Percentiles rank a stretch among this genome's conserved stretches.
These are phyloP conservation scores for Gnomoniopsis smithogilvyi DNA, from an alignment of 2,329 filamentous ascomycete genomes.

Conservation along the genomic window DNA sequence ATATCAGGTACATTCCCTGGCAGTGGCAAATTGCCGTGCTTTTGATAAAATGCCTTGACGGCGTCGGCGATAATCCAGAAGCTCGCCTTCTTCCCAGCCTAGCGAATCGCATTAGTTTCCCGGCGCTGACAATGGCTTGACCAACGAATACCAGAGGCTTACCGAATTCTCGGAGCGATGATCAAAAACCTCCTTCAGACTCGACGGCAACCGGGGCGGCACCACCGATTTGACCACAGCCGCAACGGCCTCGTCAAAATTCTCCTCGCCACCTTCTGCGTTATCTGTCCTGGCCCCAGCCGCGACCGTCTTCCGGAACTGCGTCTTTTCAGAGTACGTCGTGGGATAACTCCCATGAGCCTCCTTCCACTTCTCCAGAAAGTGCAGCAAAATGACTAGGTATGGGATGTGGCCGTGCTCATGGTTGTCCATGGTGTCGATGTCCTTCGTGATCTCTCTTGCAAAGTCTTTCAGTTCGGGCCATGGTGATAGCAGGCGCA, in stretches of 20 bases:
- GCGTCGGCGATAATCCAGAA: slow-evolving; percentile 92
- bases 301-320: slow-evolving; percentile 71
- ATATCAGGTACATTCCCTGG: slow-evolving; percentile 91
- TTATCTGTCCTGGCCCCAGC: slow-evolving; percentile 67
- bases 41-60: slow-evolving; percentile 71
- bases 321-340: slow-evolving; percentile 80
- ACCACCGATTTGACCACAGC: slow-evolving; percentile 88
- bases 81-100: slow-evolving; percentile 46
- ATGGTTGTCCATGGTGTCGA: slow-evolving; percentile 70
- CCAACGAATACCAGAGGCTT: slow-evolving; percentile 42
- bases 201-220: slow-evolving; percentile 61
- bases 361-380: slow-evolving; percentile 76
- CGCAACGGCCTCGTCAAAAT: slow-evolving; percentile 87
- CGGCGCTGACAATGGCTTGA: not conserved
- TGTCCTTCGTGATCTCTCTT: slow-evolving; percentile 60
- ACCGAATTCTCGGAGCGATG: slow-evolving; percentile 51
- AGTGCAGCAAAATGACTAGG: slow-evolving; percentile 77
- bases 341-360: slow-evolving; percentile 66
- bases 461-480: slow-evolving; percentile 70
- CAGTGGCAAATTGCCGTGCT: slow-evolving; percentile 72
- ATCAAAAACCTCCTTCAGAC: slow-evolving; percentile 75
- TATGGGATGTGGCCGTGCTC: slow-evolving; percentile 92
- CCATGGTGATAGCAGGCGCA: slow-evolving; percentile 85
- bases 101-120: slow-evolving; percentile 17
- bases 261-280: slow-evolving; percentile 87